Evolutionary conservation across 2,329 filamentous ascomycete genomes (phyloP).

Genomic region (Penicillium brevicompactum): DNA sequence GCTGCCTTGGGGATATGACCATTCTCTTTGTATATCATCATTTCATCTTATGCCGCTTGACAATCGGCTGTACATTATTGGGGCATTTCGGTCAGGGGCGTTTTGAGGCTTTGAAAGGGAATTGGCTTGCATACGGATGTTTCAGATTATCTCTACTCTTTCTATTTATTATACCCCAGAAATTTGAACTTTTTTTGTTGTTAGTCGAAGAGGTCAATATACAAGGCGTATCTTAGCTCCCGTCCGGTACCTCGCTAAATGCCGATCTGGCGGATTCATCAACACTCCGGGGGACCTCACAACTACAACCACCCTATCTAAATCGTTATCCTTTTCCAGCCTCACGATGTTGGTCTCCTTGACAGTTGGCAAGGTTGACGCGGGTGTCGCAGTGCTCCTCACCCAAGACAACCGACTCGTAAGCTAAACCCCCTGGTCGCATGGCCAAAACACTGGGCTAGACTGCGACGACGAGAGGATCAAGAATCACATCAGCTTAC

Average conservation of each 20-base stretch:
- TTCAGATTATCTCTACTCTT: neutral
- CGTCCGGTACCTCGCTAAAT: slow-evolving; percentile 34
- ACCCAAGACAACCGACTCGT: slow-evolving; percentile 97
- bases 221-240: slow-evolving; percentile 23
- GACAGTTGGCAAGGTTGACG: slow-evolving; percentile 98
- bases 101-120: neutral
- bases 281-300: slow-evolving; percentile 18
- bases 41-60: slow-evolving; percentile 10
- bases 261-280: slow-evolving; percentile 34
- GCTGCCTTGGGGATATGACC: neutral
- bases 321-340: slow-evolving; percentile 3
- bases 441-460: slow-evolving; percentile 7
- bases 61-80: slow-evolving; percentile 3
- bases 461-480: neutral
- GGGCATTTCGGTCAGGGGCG: neutral
- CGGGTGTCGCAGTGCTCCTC: slow-evolving; percentile 92
- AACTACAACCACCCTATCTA: slow-evolving; percentile 10
- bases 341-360: slow-evolving; percentile 87
- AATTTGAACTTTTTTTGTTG: neutral
- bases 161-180: neutral
- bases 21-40: slow-evolving; percentile 6
- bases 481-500: neutral
- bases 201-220: slow-evolving; percentile 16
- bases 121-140: slow-evolving; percentile 1
- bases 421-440: slow-evolving; percentile 43